phyloP scores from a whole-genome alignment of 1,139 yeast species.

The Candida mesenterica region DNA sequence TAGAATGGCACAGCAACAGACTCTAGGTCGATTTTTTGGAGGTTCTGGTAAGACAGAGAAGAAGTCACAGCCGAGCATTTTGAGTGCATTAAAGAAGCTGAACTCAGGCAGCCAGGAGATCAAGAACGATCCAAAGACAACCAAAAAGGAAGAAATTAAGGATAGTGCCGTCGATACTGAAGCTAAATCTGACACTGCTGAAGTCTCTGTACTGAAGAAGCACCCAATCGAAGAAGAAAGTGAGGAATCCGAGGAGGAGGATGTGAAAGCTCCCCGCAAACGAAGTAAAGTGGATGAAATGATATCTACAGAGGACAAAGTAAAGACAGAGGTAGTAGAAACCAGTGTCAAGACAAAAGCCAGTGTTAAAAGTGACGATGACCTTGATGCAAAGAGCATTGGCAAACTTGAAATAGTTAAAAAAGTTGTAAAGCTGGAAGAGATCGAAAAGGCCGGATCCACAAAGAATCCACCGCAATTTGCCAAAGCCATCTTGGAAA shows the following conservation, averaged over 20 bases:
- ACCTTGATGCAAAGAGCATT: too few species aligned
- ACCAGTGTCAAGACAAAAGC: too few species aligned
- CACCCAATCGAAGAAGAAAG: background rate
- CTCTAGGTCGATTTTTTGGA: conserved; percentile 35
- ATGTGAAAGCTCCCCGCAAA: conserved; percentile 1
- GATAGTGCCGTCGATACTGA: too few species aligned
- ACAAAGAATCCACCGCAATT: too few species aligned
- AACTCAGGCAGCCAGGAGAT: background rate
- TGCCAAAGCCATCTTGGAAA: background rate
- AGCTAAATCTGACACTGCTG: too few species aligned
- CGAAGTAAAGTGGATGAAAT: background rate
- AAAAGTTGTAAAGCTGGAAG: too few species aligned
- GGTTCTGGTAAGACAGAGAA: conserved; percentile 1
- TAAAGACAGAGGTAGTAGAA: too few species aligned
- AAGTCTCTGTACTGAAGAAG: too few species aligned
- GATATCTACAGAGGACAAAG: conserved; percentile 1
- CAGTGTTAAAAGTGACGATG: too few species aligned
- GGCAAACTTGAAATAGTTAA: too few species aligned
- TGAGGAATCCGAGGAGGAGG: background rate
- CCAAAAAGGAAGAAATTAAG: conserved; percentile 2
- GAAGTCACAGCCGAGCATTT: background rate
- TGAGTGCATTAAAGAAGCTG: too few species aligned
- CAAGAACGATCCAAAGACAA: background rate
- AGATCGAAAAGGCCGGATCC: too few species aligned
- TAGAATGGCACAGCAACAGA: conserved; percentile 41